phyloP scores from a whole-genome alignment of 2,329 filamentous ascomycete genomes.

The Hypoxylon sp. region DNA sequence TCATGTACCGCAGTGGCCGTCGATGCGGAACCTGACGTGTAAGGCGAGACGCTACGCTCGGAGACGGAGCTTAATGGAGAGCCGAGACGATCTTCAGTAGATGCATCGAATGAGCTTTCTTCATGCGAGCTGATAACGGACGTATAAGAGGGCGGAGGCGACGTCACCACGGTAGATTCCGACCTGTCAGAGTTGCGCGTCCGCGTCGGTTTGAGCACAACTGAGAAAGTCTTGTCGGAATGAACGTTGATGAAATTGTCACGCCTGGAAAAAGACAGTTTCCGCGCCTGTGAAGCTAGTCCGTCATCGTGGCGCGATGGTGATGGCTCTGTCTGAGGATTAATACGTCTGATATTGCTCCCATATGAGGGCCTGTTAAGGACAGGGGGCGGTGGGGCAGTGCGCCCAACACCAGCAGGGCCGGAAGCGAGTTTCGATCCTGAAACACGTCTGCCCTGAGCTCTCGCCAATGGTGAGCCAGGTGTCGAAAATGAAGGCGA shows the following conservation, averaged over 20 bases:
- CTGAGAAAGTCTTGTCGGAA: constrained; percentile 70
- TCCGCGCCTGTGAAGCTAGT: constrained; percentile 43
- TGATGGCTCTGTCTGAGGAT: constrained; percentile 52
- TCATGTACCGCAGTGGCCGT: constrained; percentile 52
- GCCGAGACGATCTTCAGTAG: constrained; percentile 60
- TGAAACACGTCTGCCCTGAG: constrained; percentile 60
- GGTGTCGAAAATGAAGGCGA: constrained; percentile 51
- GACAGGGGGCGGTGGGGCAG: constrained; percentile 54
- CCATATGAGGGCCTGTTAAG: constrained; percentile 55
- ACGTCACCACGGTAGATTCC: constrained; percentile 54
- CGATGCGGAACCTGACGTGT: constrained; percentile 52
- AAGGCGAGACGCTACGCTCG: constrained; percentile 59
- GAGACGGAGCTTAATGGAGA: constrained; percentile 63
- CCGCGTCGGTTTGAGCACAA: constrained; percentile 55
- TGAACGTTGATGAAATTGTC: constrained; percentile 64
- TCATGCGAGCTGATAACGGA: constrained; percentile 65
- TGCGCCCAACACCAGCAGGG: constrained; percentile 50
- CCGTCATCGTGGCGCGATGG: constrained; percentile 43
- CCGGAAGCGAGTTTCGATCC: constrained; percentile 57
- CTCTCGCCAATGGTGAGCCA: constrained; percentile 54
- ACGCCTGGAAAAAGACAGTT: constrained; percentile 56
- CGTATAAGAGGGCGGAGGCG: constrained; percentile 58
- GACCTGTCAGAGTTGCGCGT: constrained; percentile 46
- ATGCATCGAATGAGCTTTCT: constrained; percentile 61
- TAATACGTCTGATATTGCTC: constrained; percentile 55